These are phyloP conservation scores for Trichoderma lentiforme DNA, from an alignment of 2,329 filamentous ascomycete species.

Conservation along the genomic window DNA sequence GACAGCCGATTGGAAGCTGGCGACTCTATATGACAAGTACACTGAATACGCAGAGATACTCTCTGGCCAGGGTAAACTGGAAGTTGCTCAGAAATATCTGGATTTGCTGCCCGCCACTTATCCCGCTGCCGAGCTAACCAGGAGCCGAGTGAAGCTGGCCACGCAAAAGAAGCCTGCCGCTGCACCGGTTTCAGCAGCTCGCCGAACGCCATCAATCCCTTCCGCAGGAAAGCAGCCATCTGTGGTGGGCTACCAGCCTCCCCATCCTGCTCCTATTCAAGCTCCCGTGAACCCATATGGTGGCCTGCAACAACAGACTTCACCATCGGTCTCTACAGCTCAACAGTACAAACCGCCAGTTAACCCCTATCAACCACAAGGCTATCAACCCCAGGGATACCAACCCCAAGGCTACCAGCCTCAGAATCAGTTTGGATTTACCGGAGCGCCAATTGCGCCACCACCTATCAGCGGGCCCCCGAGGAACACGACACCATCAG, in stretches of 20 bases:
- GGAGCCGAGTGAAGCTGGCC: conserved; percentile 80
- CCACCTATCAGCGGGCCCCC: conserved; percentile 35
- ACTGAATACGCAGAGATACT: conserved; percentile 95
- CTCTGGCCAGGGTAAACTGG: conserved; percentile 81
- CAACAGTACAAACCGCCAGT: conserved; percentile 38
- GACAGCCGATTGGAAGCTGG: conserved; percentile 82
- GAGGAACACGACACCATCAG: conserved; percentile 66
- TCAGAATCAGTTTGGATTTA: conserved; percentile 41
- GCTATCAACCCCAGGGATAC: conserved; percentile 27
- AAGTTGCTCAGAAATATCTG: conserved; percentile 86
- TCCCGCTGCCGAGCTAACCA: conserved; percentile 80
- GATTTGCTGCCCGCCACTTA: conserved; percentile 80
- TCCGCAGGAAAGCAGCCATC: conserved; percentile 41
- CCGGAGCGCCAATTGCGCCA: conserved; percentile 32
- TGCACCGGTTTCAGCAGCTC: conserved; percentile 24
- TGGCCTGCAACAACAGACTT: conserved; percentile 20
- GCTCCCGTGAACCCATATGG: conserved; percentile 32
- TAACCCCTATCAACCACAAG: conserved; percentile 35
- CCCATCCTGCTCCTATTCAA: conserved; percentile 35
- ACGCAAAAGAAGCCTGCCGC: conserved; percentile 51
- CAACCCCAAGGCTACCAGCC: conserved; percentile 27
- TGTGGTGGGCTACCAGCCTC: conserved; percentile 47
- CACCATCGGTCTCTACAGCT: conserved; percentile 28
- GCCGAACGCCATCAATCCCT: conserved; percentile 32
- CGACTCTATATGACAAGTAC: conserved; percentile 87